These are phyloP conservation scores for Moesziomyces sp. DNA, from an alignment of 1,284 basidiomycete genomes.

Conservation along the genomic window DNA sequence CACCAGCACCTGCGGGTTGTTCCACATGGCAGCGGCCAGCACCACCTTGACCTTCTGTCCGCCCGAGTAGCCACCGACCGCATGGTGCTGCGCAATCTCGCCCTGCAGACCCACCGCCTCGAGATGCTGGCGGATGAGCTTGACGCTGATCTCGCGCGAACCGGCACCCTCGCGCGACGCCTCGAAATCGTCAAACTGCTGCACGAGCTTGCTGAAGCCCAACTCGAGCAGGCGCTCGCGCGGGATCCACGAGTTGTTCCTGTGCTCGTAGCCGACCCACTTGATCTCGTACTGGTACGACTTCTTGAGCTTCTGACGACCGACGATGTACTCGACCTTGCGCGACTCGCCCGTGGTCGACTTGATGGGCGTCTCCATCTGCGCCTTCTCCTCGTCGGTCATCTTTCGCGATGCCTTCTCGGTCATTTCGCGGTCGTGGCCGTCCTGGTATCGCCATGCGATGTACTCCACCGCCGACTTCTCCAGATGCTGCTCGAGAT, in stretches of 20 bases:
- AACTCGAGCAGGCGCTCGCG: conserved; percentile 88
- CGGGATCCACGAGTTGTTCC: conserved; percentile 91
- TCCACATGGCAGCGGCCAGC: conserved; percentile 67
- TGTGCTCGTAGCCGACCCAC: conserved; percentile 93
- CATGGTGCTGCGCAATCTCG: conserved; percentile 67
- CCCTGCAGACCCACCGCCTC: conserved; percentile 87
- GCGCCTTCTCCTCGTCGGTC: conserved; percentile 84
- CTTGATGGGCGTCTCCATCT: conserved; percentile 88
- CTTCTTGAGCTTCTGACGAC: conserved; percentile 97
- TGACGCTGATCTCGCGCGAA: conserved; percentile 76
- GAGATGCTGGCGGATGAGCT: conserved; percentile 67
- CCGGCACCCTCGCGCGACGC: conserved; percentile 75
- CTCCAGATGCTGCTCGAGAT: conserved; percentile 67
- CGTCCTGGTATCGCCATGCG: conserved; percentile 99
- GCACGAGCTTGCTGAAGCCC: conserved; percentile 89
- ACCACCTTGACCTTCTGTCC: conserved; percentile 94
- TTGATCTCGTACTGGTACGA: conserved; percentile 93
- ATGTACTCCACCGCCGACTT: conserved; percentile 67
- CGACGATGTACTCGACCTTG: conserved; percentile 89
- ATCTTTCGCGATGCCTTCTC: conserved; percentile 89
- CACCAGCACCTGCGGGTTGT: conserved; percentile 65
- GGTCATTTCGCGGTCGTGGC: conserved; percentile 92
- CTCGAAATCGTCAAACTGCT: conserved; percentile 97
- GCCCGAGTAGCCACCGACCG: conserved; percentile 64
- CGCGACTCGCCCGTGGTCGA: conserved; percentile 91